Conservation (phyloP, 768 basidiomycete species). For the Coprinopsis cinerea region DNA sequence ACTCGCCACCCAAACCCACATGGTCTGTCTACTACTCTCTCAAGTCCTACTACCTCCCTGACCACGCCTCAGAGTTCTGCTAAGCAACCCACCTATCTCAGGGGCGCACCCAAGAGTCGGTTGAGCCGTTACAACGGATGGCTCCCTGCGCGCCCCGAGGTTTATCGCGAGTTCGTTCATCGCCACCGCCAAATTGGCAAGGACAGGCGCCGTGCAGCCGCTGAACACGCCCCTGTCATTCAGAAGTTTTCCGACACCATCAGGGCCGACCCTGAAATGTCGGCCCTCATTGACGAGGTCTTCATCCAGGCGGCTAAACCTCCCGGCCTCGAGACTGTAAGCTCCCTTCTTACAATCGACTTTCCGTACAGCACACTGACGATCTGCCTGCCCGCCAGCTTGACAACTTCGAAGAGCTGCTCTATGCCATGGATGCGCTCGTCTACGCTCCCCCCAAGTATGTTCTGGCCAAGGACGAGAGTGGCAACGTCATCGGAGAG, state of each 20-base stretch:
- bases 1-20: too few relatives aligned
- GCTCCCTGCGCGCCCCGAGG: background rate
- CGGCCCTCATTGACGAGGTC: background rate
- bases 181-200: background rate
- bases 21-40: too few relatives aligned
- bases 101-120: background rate
- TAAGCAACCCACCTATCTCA: too few relatives aligned
- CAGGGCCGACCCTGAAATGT: background rate
- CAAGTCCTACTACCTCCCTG: too few relatives aligned
- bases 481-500: constrained; percentile 15
- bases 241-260: background rate
- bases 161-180: background rate
- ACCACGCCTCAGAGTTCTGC: too few relatives aligned
- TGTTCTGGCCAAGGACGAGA: background rate
- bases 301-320: background rate
- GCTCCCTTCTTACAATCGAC: background rate
- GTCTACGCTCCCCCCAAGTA: constrained; percentile 36
- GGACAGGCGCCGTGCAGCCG: background rate
- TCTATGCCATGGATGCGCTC: constrained; percentile 36
- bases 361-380: background rate
- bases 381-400: background rate
- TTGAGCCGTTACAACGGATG: background rate
- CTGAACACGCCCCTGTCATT: background rate
- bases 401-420: constrained; percentile 32
- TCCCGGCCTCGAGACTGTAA: background rate